These are phyloP conservation scores for Sporisorium graminicola DNA, from an alignment of 1,284 basidiomycete genomes.

Conservation along the genomic window DNA sequence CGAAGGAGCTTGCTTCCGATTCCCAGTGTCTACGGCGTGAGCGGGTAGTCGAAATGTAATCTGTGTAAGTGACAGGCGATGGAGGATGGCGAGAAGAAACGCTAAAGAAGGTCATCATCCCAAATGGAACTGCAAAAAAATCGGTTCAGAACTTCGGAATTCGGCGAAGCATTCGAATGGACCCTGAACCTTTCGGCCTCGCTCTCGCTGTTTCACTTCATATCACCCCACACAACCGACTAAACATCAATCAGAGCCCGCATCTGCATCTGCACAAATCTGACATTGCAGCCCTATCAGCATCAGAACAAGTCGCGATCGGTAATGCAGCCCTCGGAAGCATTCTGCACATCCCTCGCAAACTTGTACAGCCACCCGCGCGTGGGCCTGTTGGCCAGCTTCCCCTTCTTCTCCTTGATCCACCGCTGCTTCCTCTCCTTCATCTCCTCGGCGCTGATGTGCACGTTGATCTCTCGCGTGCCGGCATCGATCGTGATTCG, in stretches of 20 bases:
- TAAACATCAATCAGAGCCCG: background rate
- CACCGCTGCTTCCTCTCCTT: slow-evolving; percentile 33
- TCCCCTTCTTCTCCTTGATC: slow-evolving; percentile 41
- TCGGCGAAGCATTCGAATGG: slow-evolving; percentile 22
- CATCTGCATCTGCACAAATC: background rate
- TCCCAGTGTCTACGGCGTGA: no score
- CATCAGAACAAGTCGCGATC: slow-evolving; percentile 42
- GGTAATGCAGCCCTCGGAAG: slow-evolving; percentile 49
- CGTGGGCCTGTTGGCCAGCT: slow-evolving; percentile 40
- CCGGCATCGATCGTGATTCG: slow-evolving; percentile 79
- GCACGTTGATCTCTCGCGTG: slow-evolving; percentile 50
- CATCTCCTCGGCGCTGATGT: slow-evolving; percentile 36
- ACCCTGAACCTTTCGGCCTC: slow-evolving; percentile 16
- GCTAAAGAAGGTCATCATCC: no score
- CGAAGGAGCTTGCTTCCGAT: no score
- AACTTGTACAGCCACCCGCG: slow-evolving; percentile 53
- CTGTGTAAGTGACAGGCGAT: background rate
- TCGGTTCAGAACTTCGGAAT: slow-evolving; percentile 20
- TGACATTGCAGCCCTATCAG: slow-evolving; percentile 2
- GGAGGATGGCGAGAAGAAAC: background rate
- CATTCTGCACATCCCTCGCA: slow-evolving; percentile 51
- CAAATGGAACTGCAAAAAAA: slow-evolving; percentile 7
- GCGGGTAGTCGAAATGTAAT: no score
- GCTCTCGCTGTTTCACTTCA: background rate
- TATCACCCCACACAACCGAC: background rate